These are phyloP conservation scores for Serpula lacrymans DNA, from an alignment of 768 basidiomycete species.

Conservation along the genomic window DNA sequence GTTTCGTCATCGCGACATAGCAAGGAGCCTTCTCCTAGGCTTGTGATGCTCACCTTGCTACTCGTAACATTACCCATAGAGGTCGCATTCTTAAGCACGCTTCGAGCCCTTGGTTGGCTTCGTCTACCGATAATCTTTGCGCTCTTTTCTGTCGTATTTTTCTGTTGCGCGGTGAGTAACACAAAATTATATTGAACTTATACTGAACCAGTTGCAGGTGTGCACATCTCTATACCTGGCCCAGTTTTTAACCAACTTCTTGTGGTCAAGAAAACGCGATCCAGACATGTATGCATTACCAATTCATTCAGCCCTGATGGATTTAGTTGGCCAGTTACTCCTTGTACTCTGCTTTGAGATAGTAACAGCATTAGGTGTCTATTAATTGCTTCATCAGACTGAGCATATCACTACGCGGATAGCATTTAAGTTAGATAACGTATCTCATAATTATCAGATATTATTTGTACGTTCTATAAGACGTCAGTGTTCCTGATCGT, in stretches of 20 bases:
- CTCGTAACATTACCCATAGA: slow-evolving; percentile 79
- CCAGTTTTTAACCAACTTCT: slow-evolving; percentile 60
- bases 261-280: slow-evolving; percentile 77
- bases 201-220: slow-evolving; percentile 44
- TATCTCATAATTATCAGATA: background rate
- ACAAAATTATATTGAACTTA: slow-evolving; percentile 1
- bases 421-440: background rate
- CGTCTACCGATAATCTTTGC: slow-evolving; percentile 66
- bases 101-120: slow-evolving; percentile 75
- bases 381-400: too few species aligned
- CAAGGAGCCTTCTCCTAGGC: slow-evolving; percentile 35
- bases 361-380: slow-evolving; percentile 47
- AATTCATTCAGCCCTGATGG: slow-evolving; percentile 85
- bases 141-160: slow-evolving; percentile 63
- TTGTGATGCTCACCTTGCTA: slow-evolving; percentile 69
- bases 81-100: slow-evolving; percentile 64
- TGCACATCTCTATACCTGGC: slow-evolving; percentile 67
- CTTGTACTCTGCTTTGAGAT: slow-evolving; percentile 75
- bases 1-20: slow-evolving; percentile 5
- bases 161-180: slow-evolving; percentile 69
- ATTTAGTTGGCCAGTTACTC: slow-evolving; percentile 77
- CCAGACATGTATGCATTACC: slow-evolving; percentile 95
- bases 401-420: too few species aligned
- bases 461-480: too few species aligned
- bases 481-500: too few species aligned